Conservation (phyloP, 495 filamentous ascomycete genomes). For the Xylaria curta region DNA sequence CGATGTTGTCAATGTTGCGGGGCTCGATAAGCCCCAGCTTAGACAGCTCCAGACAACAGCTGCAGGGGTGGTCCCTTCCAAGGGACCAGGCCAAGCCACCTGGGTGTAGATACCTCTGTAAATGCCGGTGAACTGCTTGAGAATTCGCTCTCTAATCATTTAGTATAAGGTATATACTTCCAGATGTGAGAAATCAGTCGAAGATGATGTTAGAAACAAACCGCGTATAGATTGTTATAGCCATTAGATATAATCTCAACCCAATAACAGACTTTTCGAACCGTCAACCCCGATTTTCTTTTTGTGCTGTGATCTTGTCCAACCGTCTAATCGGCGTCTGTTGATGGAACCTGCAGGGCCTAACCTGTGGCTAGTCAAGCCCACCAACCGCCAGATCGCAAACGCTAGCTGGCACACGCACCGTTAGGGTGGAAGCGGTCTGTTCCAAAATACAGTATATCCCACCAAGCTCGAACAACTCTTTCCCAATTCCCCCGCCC, state of each 20-base stretch:
- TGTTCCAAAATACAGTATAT: slow-evolving; percentile 21
- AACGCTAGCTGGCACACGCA: slow-evolving; percentile 24
- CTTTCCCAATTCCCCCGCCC: slow-evolving; percentile 4
- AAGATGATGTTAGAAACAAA: neutral
- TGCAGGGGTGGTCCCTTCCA: too few relatives aligned
- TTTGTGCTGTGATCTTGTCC: neutral
- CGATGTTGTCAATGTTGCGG: neutral
- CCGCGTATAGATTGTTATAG: neutral
- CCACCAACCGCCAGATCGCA: slow-evolving; percentile 25
- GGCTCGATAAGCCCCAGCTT: neutral
- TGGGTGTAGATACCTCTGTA: too few relatives aligned
- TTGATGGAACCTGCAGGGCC: neutral
- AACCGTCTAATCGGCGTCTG: neutral
- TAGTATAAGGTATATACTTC: too few relatives aligned
- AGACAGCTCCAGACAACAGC: too few relatives aligned
- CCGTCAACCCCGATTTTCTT: neutral
- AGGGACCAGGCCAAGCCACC: too few relatives aligned
- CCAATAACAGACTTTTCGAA: neutral
- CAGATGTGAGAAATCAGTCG: neutral
- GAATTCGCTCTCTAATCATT: too few relatives aligned
- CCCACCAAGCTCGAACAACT: slow-evolving; percentile 6
- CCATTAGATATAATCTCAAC: neutral
- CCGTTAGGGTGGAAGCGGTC: slow-evolving; percentile 25
- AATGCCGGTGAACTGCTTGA: too few relatives aligned
- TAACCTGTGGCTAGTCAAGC: slow-evolving; percentile 12